Conservation (phyloP, 108 stramenopile species). For the Cyclotella sp. region DNA sequence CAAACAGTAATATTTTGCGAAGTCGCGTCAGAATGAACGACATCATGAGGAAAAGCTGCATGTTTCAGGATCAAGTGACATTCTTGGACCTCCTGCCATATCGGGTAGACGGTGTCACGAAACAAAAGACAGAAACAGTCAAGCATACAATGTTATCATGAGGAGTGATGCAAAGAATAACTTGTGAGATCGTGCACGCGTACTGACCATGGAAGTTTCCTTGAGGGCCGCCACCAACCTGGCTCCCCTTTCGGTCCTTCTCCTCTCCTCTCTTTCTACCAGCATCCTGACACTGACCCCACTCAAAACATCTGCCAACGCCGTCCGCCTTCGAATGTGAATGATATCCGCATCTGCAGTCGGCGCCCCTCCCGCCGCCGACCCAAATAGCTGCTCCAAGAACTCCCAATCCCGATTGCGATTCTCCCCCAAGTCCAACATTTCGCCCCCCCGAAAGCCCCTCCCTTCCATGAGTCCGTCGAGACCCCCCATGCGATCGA, state of each 20-base stretch:
- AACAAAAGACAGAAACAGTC: not conserved
- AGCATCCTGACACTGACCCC: conserved; percentile 33
- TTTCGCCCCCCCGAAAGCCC: not conserved
- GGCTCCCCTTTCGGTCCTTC: conserved; percentile 20
- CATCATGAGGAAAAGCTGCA: not conserved
- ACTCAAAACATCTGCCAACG: conserved; percentile 22
- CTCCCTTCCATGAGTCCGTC: not conserved
- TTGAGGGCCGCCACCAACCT: conserved; percentile 32
- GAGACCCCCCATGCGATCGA: conserved; percentile 2
- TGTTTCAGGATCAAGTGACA: conserved; percentile 38
- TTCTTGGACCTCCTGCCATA: conserved; percentile 17
- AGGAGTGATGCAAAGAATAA: not conserved
- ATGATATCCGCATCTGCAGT: not conserved
- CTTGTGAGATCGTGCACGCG: not conserved
- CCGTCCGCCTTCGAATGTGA: conserved; percentile 1
- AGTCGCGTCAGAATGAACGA: too few species aligned
- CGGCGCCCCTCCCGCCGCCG: not conserved
- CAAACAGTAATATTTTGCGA: too few species aligned
- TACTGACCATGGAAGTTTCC: conserved; percentile 35
- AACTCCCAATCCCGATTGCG: conserved; percentile 27
- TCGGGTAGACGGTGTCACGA: not conserved
- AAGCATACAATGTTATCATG: not conserved
- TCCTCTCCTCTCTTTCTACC: conserved; percentile 28
- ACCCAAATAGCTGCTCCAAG: conserved; percentile 27
- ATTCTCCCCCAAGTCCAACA: conserved; percentile 13